Evolutionary conservation across 148 eudicot species (phyloP), one percentile per base, ranked within the genome.

Genomic region (Cornus controversa): DNA sequence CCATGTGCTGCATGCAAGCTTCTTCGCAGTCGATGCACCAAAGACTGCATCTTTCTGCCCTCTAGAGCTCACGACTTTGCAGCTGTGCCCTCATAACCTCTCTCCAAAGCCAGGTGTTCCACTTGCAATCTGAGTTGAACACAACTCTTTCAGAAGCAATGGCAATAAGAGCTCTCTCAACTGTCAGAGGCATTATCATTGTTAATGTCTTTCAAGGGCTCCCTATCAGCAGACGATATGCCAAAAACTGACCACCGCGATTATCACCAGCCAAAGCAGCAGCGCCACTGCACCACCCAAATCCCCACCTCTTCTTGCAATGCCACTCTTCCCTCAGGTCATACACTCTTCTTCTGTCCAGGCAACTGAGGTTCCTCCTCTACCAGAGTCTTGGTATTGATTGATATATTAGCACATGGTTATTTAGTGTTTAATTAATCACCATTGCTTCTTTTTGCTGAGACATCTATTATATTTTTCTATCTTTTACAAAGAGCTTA

Each of bases 1-100:
- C 69, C 77, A 36, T 74, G 69, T 74, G 77, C 57, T 22, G 77
- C 77, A 36, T 74, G 77, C 77, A 74, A 29, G 50, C 28, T 37
- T 6, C 69, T 74, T 15, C 58, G 36, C 16, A 37, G 77, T 36
- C 16, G 69, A 74, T 74, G 69, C 77, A 37, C 25, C 7, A 20
- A 64, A 22, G 69, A 64, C 25, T 74, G 77, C 69, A 74, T 63
- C 69, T 27, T 74, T 20, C 24, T 10, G 57, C 77, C 77, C 16
- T 14, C 23, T 37, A 68, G 14, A 63, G 18, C 58, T 1, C 57
- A 64, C 28, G 64, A 63, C 4, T 74, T 64, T 3, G 10, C 34
- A 9, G 57, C 69, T 1, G 77, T 74, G 24, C 69, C 24, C 42
- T 37, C 36, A 4, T 40, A 23, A 4, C 77, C 16, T 74, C 68